Evolutionary conservation across 371 early-diverging fungal species (phyloP), one percentile per base, ranked within the genome.

Genomic region (Mycotypha africana): DNA sequence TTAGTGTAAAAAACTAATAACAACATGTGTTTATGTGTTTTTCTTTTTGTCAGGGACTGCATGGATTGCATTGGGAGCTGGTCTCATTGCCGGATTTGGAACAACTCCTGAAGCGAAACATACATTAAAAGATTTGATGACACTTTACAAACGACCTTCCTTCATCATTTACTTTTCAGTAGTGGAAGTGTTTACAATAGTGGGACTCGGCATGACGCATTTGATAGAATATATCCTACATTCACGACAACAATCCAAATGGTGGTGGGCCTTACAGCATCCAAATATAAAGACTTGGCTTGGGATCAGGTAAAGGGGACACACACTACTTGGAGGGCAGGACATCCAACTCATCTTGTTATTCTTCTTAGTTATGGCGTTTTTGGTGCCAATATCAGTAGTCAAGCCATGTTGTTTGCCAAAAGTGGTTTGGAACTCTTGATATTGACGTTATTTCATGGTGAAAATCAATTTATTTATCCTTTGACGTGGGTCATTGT

Each of bases 361-460:
- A 8, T 28, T 28, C 11, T 35, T 14, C 39, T 3, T 50, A 72
- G 74, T 40, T 90, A 85, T 39, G 91, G 89, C 11, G 65, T 82
- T 8, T 67, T 88, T 15, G 79, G 85, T 17, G 90, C 87, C 12
- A 81, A 85, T 49, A 75, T 90, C 24, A 85, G 87, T 40, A 85
- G 87, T 47, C 89, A 89, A 50, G 81, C 86, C 5, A 67, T 90
- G 60, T 51, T 90, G 39, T 86, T 89, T 65, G 89, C 89, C 25
- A 90, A 90, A 50, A 85, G 86, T 51, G 89, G 89, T 5, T 65
- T 89, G n/a, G 89, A 89, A 28, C 64, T 90, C 31, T 50, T 90
- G 33, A 60, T 82, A 6, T 54, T 89, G 34, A 78, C 85, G 0
- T 48, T 85, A 17, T 57, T 78, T 15, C 58, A 72, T 37, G 75